A percentile compares a stretch with the other conserved stretches of the same genome.
These are phyloP conservation scores for Mortierella hygrophila DNA, from an alignment of 192 early-diverging fungal genomes.

Conservation along the genomic window DNA sequence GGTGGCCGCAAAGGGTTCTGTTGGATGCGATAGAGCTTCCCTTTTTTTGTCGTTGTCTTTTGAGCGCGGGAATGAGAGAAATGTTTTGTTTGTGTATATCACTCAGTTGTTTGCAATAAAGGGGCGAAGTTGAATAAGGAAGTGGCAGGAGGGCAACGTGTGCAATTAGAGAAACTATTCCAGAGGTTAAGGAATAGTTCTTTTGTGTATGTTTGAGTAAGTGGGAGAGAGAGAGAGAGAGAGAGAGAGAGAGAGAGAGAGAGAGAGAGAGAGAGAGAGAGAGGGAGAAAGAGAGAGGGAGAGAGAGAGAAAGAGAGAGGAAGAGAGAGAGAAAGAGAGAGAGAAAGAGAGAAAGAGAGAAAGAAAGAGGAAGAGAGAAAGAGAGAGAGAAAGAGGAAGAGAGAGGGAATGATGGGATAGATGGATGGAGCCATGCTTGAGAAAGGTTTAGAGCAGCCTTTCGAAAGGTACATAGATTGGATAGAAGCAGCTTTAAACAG, in stretches of 20 bases:
- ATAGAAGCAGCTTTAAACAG: background rate
- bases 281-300: no score
- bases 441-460: background rate
- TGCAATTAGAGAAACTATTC: background rate
- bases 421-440: background rate
- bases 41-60: background rate
- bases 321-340: background rate
- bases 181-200: background rate
- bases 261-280: no score
- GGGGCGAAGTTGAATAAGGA: background rate
- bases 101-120: background rate
- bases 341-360: background rate
- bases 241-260: no score
- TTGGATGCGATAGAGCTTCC: background rate
- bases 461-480: conserved; percentile 5
- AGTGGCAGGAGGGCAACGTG: background rate
- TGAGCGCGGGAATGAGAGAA: background rate
- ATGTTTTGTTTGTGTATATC: background rate
- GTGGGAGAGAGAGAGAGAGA: background rate
- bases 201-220: background rate
- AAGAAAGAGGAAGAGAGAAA: background rate
- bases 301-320: no score
- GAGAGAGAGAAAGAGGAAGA: background rate
- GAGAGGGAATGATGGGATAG: background rate
- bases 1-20: background rate